Base-by-base conservation (phyloP, 1,284 basidiomycete species). In the Ustilago xerochloae region DNA sequence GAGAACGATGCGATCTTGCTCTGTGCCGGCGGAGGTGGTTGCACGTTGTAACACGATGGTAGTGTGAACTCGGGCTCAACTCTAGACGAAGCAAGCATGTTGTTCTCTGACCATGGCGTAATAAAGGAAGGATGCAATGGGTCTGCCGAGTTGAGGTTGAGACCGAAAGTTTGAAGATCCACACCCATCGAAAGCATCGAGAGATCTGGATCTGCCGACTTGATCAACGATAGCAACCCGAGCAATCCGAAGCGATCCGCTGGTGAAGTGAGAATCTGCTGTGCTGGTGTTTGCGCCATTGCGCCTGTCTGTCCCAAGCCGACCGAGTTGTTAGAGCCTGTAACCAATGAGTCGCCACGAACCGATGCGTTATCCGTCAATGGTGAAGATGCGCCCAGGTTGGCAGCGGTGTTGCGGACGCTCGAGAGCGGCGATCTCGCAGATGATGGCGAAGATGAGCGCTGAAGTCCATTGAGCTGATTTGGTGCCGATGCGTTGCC, bases 211-310 rank as follows among this genome's bases (percentile, higher is more conserved):
- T 97, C 93, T 58, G 91, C 90, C 85, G 90, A 93, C 87, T 94
- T 94, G 85, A 98, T 95, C 87, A 95, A 89, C 62, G 92, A 91
- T 65, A 99, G 87, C 67, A 99, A 86, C 3, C 93, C 93, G 52
- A 97, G 85, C 36, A 99, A 87, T 0, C 96, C 96, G 91, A 95
- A 99, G 75, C 94, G 89, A 85, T 99, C 96, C 58, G 95, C 96
- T 0, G 96, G 93, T 55, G 92, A 93, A 76, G 93, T 90, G 54
- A 98, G 88, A 18, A 99, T 90, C 86, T 99, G 96, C 84, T 97
- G 93, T 39, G 94, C 94, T 0, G 96, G 94, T 63, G 94, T 79
- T 48, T 75, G 77, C 8, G 72, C 60, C 75, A 63, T 75, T 30
- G 63, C 60, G n/a, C 63, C 63, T 32, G 50, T 58, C 68, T 65